These are phyloP conservation scores for Excoecaria agallocha DNA, from an alignment of 345 rosid species.

Conservation along the genomic window DNA sequence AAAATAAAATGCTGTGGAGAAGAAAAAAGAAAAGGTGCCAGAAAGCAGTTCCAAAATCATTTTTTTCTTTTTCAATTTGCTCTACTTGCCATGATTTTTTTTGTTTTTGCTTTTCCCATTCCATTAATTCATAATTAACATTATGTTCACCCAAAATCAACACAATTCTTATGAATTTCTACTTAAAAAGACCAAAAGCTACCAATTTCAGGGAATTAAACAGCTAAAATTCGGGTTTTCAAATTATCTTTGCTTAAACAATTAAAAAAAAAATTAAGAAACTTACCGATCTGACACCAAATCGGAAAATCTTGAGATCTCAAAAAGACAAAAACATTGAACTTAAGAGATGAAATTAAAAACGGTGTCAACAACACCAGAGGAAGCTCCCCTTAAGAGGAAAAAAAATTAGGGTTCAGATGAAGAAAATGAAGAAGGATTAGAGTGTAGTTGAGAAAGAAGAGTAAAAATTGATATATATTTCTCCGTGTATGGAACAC, in stretches of 20 bases:
- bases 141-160: neutral
- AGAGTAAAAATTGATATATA: neutral
- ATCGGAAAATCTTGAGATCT: slow-evolving; percentile 17
- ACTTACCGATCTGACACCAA: slow-evolving; percentile 38
- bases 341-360: neutral
- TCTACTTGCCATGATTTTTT: neutral
- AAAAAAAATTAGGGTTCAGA: neutral
- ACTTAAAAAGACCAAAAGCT: neutral
- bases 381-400: neutral
- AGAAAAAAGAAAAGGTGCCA: neutral
- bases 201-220: neutral
- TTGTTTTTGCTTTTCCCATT: neutral
- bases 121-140: too few species aligned
- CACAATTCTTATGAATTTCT: neutral
- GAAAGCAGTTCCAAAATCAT: neutral
- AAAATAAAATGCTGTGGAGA: neutral
- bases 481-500: neutral
- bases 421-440: neutral
- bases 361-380: neutral
- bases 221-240: neutral
- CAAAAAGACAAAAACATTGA: neutral
- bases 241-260: neutral
- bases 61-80: neutral
- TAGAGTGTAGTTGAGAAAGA: neutral
- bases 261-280: neutral